A percentile compares a stretch with the other conserved stretches of the same genome.
These are phyloP conservation scores for Populus ilicifolia DNA, from an alignment of 345 rosid species.

Conservation along the genomic window DNA sequence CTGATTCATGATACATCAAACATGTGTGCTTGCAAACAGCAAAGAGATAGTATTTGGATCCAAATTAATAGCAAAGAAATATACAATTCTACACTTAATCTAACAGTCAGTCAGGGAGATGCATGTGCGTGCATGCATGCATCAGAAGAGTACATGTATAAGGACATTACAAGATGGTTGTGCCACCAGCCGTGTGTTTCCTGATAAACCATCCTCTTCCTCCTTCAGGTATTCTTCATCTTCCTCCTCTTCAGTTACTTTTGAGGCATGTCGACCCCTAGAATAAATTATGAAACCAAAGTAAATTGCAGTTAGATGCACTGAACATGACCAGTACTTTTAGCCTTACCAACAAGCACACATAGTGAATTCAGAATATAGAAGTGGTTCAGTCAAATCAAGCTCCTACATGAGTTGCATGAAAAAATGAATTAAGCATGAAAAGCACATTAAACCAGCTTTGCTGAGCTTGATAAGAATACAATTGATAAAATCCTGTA, in stretches of 20 bases:
- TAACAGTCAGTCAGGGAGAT: not conserved
- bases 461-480: not conserved
- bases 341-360: not conserved
- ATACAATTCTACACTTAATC: not conserved
- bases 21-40: not conserved
- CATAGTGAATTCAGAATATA: not conserved
- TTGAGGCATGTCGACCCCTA: constrained; percentile 98
- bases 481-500: not conserved
- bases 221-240: constrained; percentile 97
- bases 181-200: constrained; percentile 80
- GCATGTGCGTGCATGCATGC: not conserved
- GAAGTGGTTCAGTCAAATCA: not conserved
- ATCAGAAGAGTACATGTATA: not conserved
- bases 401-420: not conserved
- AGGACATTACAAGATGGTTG: constrained; percentile 84
- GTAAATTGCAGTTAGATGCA: not conserved
- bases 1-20: not conserved
- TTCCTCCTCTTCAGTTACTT: constrained; percentile 96
- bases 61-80: not conserved
- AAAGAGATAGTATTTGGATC: not conserved
- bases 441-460: not conserved
- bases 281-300: not conserved
- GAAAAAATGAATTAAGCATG: not conserved
- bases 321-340: not conserved
- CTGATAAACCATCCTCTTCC: constrained; percentile 82